Evolutionary conservation across 495 filamentous ascomycete genomes (phyloP).

Genomic region (Gamarada debralockiae): DNA sequence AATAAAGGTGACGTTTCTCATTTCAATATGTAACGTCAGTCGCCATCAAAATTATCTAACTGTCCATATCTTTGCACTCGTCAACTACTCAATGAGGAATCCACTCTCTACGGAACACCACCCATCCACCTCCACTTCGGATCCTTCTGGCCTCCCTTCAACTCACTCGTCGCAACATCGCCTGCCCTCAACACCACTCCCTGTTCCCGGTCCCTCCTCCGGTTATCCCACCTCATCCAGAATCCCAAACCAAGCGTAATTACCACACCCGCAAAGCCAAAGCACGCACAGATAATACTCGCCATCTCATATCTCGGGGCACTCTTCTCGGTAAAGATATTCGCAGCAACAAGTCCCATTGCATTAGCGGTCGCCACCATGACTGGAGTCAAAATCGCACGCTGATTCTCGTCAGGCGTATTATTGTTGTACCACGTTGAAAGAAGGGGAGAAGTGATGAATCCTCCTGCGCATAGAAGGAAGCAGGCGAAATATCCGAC

Average conservation of each 20-base stretch:
- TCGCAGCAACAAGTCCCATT: slow-evolving; percentile 7
- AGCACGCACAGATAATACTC: slow-evolving; percentile 9
- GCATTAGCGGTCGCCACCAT: slow-evolving; percentile 4
- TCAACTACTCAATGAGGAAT: no score
- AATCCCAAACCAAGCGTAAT: slow-evolving; percentile 1
- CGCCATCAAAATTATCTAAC: no score
- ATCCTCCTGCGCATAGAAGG: slow-evolving; percentile 9
- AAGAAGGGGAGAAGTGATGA: slow-evolving; percentile 9
- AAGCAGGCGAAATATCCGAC: slow-evolving; percentile 16
- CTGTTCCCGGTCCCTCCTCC: background rate
- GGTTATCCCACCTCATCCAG: slow-evolving; percentile 14
- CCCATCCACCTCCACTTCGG: slow-evolving; percentile 15
- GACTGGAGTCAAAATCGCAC: slow-evolving; percentile 5
- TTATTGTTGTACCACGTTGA: slow-evolving; percentile 20
- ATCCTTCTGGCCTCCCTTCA: slow-evolving; percentile 7
- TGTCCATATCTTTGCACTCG: no score
- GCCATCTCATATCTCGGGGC: slow-evolving; percentile 9
- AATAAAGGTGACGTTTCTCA: no score
- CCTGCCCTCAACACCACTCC: slow-evolving; percentile 3
- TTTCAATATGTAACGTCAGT: no score
- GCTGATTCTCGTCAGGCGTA: slow-evolving; percentile 9
- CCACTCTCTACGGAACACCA: background rate
- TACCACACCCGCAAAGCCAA: slow-evolving; percentile 2
- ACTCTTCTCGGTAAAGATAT: slow-evolving; percentile 7
- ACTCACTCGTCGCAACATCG: slow-evolving; percentile 8